A percentile compares a stretch with the other conserved stretches of the same genome.
These are phyloP conservation scores for Fulvia fulva DNA, from an alignment of 2,329 filamentous ascomycete species.

Conservation along the genomic window DNA sequence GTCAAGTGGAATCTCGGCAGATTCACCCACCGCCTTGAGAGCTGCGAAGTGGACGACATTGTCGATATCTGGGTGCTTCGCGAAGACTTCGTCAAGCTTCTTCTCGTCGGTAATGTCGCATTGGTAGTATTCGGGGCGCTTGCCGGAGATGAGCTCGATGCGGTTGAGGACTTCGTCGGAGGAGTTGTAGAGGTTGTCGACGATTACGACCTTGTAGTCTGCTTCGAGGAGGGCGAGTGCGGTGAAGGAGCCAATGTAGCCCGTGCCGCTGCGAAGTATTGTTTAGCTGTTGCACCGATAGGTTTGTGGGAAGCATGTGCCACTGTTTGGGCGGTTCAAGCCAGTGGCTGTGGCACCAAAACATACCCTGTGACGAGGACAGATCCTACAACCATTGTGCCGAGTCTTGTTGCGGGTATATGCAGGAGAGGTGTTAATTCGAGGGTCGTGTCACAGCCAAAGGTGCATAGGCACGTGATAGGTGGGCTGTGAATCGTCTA, in stretches of 20 bases:
- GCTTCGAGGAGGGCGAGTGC: slow-evolving; percentile 85
- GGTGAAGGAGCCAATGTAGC: slow-evolving; percentile 99
- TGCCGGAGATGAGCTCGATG: slow-evolving; percentile 89
- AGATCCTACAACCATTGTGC: slow-evolving; percentile 24
- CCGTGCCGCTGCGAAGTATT: slow-evolving; percentile 68
- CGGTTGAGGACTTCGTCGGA: slow-evolving; percentile 87
- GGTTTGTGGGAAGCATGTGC: slow-evolving; percentile 5
- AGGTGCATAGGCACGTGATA: no score
- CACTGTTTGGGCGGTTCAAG: neutral
- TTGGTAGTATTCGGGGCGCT: slow-evolving; percentile 79
- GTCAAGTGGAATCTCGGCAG: slow-evolving; percentile 85
- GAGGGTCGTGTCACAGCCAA: neutral
- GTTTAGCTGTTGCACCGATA: neutral
- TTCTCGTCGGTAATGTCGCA: slow-evolving; percentile 83
- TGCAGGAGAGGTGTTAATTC: neutral
- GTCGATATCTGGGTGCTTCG: slow-evolving; percentile 86
- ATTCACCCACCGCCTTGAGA: slow-evolving; percentile 97
- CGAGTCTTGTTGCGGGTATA: neutral
- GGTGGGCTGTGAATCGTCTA: neutral
- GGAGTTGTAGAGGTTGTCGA: slow-evolving; percentile 97
- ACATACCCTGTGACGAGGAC: slow-evolving; percentile 25
- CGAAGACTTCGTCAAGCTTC: slow-evolving; percentile 80
- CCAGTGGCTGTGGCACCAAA: neutral
- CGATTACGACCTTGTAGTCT: slow-evolving; percentile 93
- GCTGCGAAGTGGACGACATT: slow-evolving; percentile 99